A percentile compares a stretch with the other conserved stretches of the same genome.
Evolutionary conservation across 495 filamentous ascomycete species (phyloP).

Genomic region (Penicillium canescens): DNA sequence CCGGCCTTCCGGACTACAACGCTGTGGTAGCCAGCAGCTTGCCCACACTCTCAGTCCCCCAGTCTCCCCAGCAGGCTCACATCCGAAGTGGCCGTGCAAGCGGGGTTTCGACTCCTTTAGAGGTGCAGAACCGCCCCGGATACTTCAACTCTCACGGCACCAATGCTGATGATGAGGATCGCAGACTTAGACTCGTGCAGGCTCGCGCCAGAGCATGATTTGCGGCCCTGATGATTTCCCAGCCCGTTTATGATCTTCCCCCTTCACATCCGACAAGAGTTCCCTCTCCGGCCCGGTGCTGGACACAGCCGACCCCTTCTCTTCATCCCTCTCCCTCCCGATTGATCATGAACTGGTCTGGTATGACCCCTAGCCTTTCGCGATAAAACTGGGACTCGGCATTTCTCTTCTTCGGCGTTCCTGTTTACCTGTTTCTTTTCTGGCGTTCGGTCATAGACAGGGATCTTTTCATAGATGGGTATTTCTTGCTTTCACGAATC

Average conservation of each 20-base stretch:
- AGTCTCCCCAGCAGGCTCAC: slow-evolving; percentile 46
- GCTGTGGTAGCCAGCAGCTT: slow-evolving; percentile 41
- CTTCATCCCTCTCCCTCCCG: background rate
- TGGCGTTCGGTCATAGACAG: slow-evolving; percentile 28
- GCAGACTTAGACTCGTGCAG: slow-evolving; percentile 41
- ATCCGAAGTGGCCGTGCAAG: slow-evolving; percentile 33
- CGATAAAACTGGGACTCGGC: background rate
- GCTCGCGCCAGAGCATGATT: slow-evolving; percentile 35
- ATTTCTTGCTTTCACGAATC: slow-evolving; percentile 10
- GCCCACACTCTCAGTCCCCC: slow-evolving; percentile 25
- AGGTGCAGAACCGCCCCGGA: slow-evolving; percentile 34
- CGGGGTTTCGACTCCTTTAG: slow-evolving; percentile 28
- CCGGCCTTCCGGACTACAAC: slow-evolving; percentile 53
- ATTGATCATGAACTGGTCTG: background rate
- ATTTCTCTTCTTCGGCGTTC: background rate
- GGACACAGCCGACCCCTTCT: background rate
- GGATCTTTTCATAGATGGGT: slow-evolving; percentile 20
- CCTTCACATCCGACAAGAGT: slow-evolving; percentile 1
- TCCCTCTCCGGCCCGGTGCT: background rate
- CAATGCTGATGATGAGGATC: slow-evolving; percentile 40
- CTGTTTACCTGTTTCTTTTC: background rate
- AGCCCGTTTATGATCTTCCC: background rate
- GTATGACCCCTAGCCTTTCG: no score
- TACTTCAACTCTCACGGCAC: slow-evolving; percentile 23
- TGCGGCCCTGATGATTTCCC: background rate